phyloP scores from a whole-genome alignment of 1,139 yeast genomes.

The Blastobotrys malaysiensis region DNA sequence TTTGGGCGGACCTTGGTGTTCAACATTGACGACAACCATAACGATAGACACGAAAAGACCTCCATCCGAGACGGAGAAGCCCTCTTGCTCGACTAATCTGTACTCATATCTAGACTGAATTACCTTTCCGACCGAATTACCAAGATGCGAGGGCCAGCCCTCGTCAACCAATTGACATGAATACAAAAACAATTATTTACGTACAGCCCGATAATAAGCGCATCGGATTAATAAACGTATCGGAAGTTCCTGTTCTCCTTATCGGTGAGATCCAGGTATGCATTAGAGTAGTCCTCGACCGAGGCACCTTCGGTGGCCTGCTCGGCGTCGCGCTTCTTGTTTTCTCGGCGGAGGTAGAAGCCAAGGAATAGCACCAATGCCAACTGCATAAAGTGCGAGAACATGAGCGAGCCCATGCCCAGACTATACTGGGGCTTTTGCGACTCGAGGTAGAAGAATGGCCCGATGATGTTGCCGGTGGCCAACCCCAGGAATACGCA shows the following conservation, averaged over 20 bases:
- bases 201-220: neutral
- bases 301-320: conserved; percentile 12
- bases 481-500: conserved; percentile 48
- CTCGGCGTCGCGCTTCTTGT: conserved; percentile 24
- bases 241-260: conserved; percentile 56
- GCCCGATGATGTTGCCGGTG: conserved; percentile 52
- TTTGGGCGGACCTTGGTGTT: conserved; percentile 49
- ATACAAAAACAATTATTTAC: too few relatives aligned
- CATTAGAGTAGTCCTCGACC: conserved; percentile 31
- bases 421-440: conserved; percentile 48
- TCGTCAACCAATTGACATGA: too few relatives aligned
- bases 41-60: conserved; percentile 14
- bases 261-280: conserved; percentile 60
- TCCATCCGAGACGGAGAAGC: conserved; percentile 31
- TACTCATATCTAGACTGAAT: neutral
- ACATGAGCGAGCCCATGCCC: conserved; percentile 42
- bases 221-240: conserved; percentile 39
- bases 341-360: conserved; percentile 33
- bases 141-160: too few relatives aligned
- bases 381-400: conserved; percentile 31
- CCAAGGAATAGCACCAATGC: conserved; percentile 27
- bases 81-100: conserved; percentile 22
- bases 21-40: conserved; percentile 18
- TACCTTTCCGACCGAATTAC: too few relatives aligned
- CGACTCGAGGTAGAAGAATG: conserved; percentile 44